Evolutionary conservation across 2,329 filamentous ascomycete genomes (phyloP).

Genomic region (Aspergillus jensenii): DNA sequence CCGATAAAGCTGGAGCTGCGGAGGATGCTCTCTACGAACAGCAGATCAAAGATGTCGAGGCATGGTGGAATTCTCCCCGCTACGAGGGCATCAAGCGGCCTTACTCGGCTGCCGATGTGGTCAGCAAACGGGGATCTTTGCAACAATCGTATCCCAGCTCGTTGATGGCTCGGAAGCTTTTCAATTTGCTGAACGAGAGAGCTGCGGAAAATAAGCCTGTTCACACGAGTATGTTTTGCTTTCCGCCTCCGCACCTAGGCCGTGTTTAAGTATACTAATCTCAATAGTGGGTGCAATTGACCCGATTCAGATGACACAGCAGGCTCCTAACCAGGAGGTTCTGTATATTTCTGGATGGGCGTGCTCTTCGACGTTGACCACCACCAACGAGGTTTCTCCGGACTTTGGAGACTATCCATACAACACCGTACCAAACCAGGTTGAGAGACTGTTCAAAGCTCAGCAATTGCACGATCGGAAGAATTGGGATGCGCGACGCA

Average conservation of each 20-base stretch:
- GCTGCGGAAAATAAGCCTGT: constrained; percentile 79
- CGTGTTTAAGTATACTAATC: constrained; percentile 11
- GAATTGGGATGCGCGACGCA: constrained; percentile 82
- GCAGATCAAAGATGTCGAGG: constrained; percentile 79
- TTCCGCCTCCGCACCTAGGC: background rate
- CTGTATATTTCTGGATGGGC: constrained; percentile 97
- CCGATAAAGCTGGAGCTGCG: constrained; percentile 71
- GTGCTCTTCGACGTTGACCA: constrained; percentile 87
- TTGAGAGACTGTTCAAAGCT: constrained; percentile 92
- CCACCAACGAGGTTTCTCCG: constrained; percentile 94
- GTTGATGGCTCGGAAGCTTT: constrained; percentile 91
- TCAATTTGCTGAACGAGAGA: constrained; percentile 79
- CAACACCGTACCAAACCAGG: constrained; percentile 97
- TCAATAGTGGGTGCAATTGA: constrained; percentile 88
- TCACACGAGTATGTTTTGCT: constrained; percentile 69
- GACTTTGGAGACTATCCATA: constrained; percentile 99
- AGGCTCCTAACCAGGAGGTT: constrained; percentile 92
- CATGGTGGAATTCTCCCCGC: constrained; percentile 86
- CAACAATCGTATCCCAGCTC: constrained; percentile 89
- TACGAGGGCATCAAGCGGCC: constrained; percentile 88
- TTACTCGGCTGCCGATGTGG: constrained; percentile 86
- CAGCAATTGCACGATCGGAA: constrained; percentile 97
- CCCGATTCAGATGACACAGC: constrained; percentile 99
- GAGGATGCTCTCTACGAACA: constrained; percentile 85
- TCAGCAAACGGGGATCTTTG: constrained; percentile 86